These are phyloP conservation scores for Phytophthora boehmeriae DNA, from an alignment of 352 stramenopile species.

Conservation along the genomic window DNA sequence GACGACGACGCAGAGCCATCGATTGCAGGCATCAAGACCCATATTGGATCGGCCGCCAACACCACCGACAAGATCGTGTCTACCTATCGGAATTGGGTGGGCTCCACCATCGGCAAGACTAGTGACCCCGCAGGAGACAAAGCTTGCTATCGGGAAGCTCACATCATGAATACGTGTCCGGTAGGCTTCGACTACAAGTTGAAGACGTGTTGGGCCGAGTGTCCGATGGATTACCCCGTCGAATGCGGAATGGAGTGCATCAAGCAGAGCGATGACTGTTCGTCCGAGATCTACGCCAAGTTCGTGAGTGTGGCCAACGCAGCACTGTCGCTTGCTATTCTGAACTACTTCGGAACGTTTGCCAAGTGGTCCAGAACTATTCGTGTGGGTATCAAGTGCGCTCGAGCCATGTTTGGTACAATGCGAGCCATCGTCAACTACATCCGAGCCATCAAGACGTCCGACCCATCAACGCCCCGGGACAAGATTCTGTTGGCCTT, in stretches of 20 bases:
- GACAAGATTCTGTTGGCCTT: constrained; percentile 22
- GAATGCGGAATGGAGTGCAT: constrained; percentile 59
- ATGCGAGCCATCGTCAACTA: constrained; percentile 25
- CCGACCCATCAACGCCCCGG: constrained; percentile 10
- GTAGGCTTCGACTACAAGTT: constrained; percentile 38
- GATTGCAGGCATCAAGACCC: constrained; percentile 1
- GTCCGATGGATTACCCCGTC: constrained; percentile 51
- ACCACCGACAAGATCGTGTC: constrained; percentile 28
- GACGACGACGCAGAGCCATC: no score
- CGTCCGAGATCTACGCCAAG: constrained; percentile 37
- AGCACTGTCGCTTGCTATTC: constrained; percentile 31
- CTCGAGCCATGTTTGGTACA: constrained; percentile 30
- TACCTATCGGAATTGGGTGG: constrained; percentile 35
- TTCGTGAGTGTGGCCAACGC: constrained; percentile 32
- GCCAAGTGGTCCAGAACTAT: constrained; percentile 14
- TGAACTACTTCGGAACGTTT: constrained; percentile 39
- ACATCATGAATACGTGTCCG: constrained; percentile 35
- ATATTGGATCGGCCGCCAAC: constrained; percentile 22
- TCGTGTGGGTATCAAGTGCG: constrained; percentile 15
- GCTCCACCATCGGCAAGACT: constrained; percentile 27
- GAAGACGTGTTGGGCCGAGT: constrained; percentile 55
- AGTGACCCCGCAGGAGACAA: constrained; percentile 17
- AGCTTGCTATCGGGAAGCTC: constrained; percentile 29
- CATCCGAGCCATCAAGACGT: constrained; percentile 16
- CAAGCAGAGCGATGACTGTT: constrained; percentile 41